These are phyloP conservation scores for Salix dunnii DNA, from an alignment of 345 rosid genomes.

Conservation along the genomic window DNA sequence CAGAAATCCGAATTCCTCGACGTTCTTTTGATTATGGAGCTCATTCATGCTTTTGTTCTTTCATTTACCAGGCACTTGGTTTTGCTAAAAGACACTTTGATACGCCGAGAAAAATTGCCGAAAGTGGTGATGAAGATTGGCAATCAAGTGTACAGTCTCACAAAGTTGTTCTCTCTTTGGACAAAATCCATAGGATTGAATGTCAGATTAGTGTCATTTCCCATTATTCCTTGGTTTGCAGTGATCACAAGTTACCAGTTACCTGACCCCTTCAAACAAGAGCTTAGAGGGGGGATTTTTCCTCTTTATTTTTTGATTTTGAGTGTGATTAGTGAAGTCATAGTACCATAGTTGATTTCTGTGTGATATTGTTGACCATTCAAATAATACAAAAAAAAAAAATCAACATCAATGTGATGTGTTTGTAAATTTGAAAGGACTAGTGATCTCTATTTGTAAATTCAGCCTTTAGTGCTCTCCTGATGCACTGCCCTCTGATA, in stretches of 20 bases:
- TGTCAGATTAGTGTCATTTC: background rate
- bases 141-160: slow-evolving; percentile 23
- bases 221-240: background rate
- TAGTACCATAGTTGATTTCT: background rate
- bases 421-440: background rate
- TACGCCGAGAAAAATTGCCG: background rate
- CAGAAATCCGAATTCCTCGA: background rate
- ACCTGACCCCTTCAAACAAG: background rate
- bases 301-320: background rate
- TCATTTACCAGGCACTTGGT: background rate
- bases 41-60: background rate
- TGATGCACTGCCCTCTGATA: too few species aligned
- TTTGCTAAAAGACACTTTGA: background rate
- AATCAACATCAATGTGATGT: background rate
- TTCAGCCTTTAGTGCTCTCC: too few species aligned
- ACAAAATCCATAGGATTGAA: background rate
- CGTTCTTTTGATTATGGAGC: background rate
- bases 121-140: slow-evolving; percentile 3
- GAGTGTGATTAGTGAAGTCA: slow-evolving; percentile 17
- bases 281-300: background rate
- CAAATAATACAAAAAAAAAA: background rate
- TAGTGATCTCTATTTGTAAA: background rate
- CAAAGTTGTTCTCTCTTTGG: slow-evolving; percentile 9
- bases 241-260: background rate
- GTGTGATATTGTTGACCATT: background rate